Base-by-base conservation (phyloP, 2,329 filamentous ascomycete genomes). In the Botrytis paeoniae region DNA sequence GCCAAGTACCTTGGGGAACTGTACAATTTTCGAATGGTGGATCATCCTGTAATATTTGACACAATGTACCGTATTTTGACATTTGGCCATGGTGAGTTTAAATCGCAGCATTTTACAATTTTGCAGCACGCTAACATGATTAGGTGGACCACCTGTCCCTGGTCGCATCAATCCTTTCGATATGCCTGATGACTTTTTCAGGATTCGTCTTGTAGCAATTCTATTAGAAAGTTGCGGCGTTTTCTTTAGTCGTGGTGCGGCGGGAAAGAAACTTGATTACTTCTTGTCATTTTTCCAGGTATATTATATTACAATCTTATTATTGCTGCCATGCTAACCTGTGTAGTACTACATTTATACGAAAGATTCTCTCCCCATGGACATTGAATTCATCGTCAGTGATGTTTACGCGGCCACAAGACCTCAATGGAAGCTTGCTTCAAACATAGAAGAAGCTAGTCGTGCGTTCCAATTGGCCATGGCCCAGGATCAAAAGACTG, bases 241-340 rank as follows among this genome's bases (percentile, higher is more conserved):
- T 82, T 99, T 95, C 84, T 99, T 98, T 79, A 96, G 96, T 82
- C 92, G 95, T 78, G 96, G 97, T 12, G 90, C 92, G 61, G 93
- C 95, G 2, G 97, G 95, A 82, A 98, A 98, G 86, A 99, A 98
- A 83, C 88, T 99, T 16, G 96, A 99, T 80, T 98, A 97, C 82
- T 99, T 98, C 83, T 85, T 99, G 74, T 95, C 92, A 0, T 98
- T 98, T 83, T 94, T 99, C 79, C 95, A 97, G 85, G 90, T 91
- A 74, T 72, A 71, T 45, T 43, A 54, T 81, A 29, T 37, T 32
- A 54, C 18, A 37, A 68, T 69, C 43, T n/a, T 37, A 63, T 64
- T 61, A 75, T 79, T 64, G 78, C 75, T 72, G 64, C 74, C 10
- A 16, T 59, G 25, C 62, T n/a, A 66, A 61, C 43, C 45, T n/a